Evolutionary conservation across 768 basidiomycete genomes (phyloP).

Genomic region (Zangia roseola): DNA sequence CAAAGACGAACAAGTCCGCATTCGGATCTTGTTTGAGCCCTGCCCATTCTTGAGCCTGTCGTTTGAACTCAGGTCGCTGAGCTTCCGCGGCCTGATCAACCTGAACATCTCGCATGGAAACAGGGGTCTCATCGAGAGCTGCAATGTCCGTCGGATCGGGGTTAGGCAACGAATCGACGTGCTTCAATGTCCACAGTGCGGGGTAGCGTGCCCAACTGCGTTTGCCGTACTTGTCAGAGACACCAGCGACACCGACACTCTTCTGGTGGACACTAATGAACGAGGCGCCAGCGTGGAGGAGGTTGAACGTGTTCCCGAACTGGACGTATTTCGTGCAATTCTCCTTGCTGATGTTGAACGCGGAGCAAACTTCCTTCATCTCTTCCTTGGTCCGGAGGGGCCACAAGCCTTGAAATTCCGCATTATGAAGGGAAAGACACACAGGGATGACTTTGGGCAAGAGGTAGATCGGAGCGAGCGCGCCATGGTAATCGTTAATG

Average conservation of each 20-base stretch:
- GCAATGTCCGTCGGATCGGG: slow-evolving; percentile 95
- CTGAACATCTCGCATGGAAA: slow-evolving; percentile 67
- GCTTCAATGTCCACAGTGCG: slow-evolving; percentile 92
- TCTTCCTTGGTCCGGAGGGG: slow-evolving; percentile 95
- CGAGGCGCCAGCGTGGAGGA: slow-evolving; percentile 89
- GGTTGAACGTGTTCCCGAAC: slow-evolving; percentile 96
- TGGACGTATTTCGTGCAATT: slow-evolving; percentile 96
- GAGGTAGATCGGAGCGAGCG: slow-evolving; percentile 86
- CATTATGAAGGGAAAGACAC: slow-evolving; percentile 93
- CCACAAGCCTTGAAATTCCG: slow-evolving; percentile 98
- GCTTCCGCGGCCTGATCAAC: slow-evolving; percentile 82
- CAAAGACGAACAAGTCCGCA: slow-evolving; percentile 91
- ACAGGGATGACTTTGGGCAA: slow-evolving; percentile 88
- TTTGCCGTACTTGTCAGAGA: slow-evolving; percentile 97
- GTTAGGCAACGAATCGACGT: slow-evolving; percentile 93
- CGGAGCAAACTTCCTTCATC: slow-evolving; percentile 98
- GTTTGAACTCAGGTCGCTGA: slow-evolving; percentile 87
- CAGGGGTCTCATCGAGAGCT: slow-evolving; percentile 79
- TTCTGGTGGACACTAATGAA: slow-evolving; percentile 94
- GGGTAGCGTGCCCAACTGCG: slow-evolving; percentile 97
- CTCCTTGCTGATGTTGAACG: slow-evolving; percentile 96
- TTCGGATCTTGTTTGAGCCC: slow-evolving; percentile 88
- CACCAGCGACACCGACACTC: slow-evolving; percentile 91
- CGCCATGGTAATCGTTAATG: slow-evolving; percentile 94
- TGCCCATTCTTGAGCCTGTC: slow-evolving; percentile 95